Evolutionary conservation across 1,284 basidiomycete genomes (phyloP).

Genomic region (Quambalaria eucalypti): DNA sequence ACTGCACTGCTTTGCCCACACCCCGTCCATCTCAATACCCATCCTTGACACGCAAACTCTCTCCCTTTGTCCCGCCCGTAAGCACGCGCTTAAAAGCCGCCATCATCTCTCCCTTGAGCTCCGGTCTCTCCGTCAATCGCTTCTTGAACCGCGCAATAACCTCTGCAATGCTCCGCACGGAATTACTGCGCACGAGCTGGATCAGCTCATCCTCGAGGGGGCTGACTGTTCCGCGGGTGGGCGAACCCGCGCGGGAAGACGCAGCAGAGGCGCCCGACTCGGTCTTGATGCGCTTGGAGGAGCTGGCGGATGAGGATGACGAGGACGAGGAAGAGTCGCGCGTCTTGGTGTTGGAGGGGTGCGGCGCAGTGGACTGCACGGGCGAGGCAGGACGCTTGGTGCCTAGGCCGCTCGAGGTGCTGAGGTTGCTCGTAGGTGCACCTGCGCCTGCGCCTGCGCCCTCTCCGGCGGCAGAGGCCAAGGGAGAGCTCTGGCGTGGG

Average conservation of each 20-base stretch:
- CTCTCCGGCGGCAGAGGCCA: too few relatives aligned
- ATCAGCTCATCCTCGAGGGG: not conserved
- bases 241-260: not conserved
- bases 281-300: not conserved
- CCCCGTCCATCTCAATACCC: slow-evolving; percentile 1
- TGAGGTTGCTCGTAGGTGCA: not conserved
- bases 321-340: too few relatives aligned
- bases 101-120: slow-evolving; percentile 1
- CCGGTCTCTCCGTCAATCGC: not conserved
- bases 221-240: not conserved
- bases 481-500: not conserved
- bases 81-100: not conserved
- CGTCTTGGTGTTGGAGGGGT: too few relatives aligned
- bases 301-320: not conserved
- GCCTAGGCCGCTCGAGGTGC: not conserved
- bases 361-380: not conserved
- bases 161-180: not conserved
- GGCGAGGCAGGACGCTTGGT: not conserved
- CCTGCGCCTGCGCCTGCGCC: not conserved
- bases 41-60: not conserved
- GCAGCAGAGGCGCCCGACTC: not conserved
- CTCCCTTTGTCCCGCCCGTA: not conserved
- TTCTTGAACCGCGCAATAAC: not conserved
- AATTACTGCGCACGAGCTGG: not conserved
- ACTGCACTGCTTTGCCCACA: too few relatives aligned